A percentile compares a stretch with the other conserved stretches of the same genome.
Conservation (phyloP, 1,284 basidiomycete genomes). For the Microbotryum scabiosae region DNA sequence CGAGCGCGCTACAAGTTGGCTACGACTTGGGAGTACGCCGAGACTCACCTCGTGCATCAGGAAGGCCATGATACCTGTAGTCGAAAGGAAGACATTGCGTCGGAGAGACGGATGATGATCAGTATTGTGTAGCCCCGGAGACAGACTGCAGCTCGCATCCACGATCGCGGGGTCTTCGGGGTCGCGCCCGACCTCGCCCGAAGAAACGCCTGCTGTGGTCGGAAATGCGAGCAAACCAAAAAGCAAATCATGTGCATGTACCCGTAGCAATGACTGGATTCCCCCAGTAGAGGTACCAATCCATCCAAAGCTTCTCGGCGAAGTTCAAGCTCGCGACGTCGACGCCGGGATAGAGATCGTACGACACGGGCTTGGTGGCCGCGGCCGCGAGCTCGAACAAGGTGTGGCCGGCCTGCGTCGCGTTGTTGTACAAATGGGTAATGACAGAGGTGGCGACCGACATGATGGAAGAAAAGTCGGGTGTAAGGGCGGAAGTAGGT, state of each 20-base stretch:
- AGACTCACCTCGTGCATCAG: slow-evolving; percentile 49
- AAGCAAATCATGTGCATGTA: background rate
- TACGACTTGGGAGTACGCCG: too few species aligned
- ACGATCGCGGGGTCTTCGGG: background rate
- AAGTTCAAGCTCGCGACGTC: slow-evolving; percentile 57
- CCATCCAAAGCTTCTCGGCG: slow-evolving; percentile 4
- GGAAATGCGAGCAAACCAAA: background rate
- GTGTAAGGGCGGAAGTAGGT: background rate
- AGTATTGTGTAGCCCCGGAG: too few species aligned
- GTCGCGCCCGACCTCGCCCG: background rate
- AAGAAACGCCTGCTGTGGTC: too few species aligned
- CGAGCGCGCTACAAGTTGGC: slow-evolving; percentile 1
- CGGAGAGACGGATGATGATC: too few species aligned
- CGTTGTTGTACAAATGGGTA: slow-evolving; percentile 20
- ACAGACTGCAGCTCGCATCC: too few species aligned
- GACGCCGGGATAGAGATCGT: slow-evolving; percentile 40
- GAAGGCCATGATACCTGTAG: slow-evolving; percentile 78
- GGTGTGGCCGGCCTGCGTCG: slow-evolving; percentile 5
- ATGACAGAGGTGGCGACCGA: slow-evolving; percentile 6
- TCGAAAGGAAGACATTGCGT: background rate
- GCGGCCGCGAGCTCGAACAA: slow-evolving; percentile 18
- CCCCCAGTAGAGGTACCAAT: slow-evolving; percentile 39
- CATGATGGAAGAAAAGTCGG: slow-evolving; percentile 4
- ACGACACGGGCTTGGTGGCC: slow-evolving; percentile 36
- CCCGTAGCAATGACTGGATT: slow-evolving; percentile 84